Evolutionary conservation across 1,139 yeast genomes (phyloP).

Genomic region (Yamadazyma sp.): DNA sequence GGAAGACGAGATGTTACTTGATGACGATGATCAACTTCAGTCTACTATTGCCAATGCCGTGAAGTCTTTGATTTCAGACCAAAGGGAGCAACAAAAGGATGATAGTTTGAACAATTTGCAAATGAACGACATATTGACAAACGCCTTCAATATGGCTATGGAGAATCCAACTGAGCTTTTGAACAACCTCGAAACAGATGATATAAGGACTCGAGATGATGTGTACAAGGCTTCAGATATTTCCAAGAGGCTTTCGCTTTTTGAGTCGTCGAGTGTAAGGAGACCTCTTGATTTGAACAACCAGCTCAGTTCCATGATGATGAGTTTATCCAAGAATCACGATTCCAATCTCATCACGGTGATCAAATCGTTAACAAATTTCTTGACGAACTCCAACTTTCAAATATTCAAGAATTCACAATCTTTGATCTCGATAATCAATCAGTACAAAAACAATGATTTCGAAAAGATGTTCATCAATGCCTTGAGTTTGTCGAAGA

Average conservation of each 20-base stretch:
- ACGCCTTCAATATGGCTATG: conserved; percentile 72
- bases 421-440: conserved; percentile 16
- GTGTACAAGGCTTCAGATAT: conserved; percentile 8
- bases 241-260: conserved; percentile 50
- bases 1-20: not conserved
- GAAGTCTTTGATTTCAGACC: conserved; percentile 20
- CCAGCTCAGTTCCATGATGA: conserved; percentile 24
- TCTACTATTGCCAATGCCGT: conserved; percentile 28
- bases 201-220: conserved; percentile 12
- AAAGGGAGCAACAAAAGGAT: conserved; percentile 31
- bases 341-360: conserved; percentile 36
- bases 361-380: conserved; percentile 44
- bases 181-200: conserved; percentile 46
- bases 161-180: conserved; percentile 60
- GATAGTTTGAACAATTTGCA: conserved; percentile 52
- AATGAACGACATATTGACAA: conserved; percentile 69
- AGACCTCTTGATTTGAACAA: conserved; percentile 20
- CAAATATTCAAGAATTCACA: conserved; percentile 19
- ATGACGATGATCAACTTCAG: conserved; percentile 17
- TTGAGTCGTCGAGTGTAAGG: conserved; percentile 52
- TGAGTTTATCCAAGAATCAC: conserved; percentile 26
- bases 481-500: conserved; percentile 41
- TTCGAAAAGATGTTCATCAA: conserved; percentile 29
- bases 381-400: conserved; percentile 26
- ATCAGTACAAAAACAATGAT: conserved; percentile 25